These are phyloP conservation scores for Penicillium malachiteum DNA, from an alignment of 495 filamentous ascomycete genomes.

Conservation along the genomic window DNA sequence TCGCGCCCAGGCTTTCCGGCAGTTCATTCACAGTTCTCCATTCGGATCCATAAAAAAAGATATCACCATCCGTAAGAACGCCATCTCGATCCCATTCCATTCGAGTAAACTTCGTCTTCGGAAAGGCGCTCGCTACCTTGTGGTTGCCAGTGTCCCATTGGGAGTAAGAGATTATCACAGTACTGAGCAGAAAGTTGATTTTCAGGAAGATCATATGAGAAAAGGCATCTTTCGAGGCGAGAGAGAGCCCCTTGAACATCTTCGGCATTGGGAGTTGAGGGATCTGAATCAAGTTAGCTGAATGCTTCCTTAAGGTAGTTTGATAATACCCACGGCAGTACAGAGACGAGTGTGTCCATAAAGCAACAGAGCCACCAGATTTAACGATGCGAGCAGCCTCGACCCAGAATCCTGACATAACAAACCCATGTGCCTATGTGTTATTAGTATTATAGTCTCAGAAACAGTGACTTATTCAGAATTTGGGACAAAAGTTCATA, in stretches of 20 bases:
- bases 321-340: slow-evolving; percentile 26
- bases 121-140: slow-evolving; percentile 32
- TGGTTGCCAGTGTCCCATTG: slow-evolving; percentile 40
- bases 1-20: slow-evolving; percentile 29
- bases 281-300: slow-evolving; percentile 23
- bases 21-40: slow-evolving; percentile 16
- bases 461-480: background rate
- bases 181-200: slow-evolving; percentile 34
- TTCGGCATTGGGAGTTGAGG: slow-evolving; percentile 1
- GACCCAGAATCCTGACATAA: slow-evolving; percentile 52
- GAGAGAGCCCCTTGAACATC: slow-evolving; percentile 30
- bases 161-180: slow-evolving; percentile 46
- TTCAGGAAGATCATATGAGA: slow-evolving; percentile 31
- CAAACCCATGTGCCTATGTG: slow-evolving; percentile 55
- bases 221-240: slow-evolving; percentile 29
- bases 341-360: slow-evolving; percentile 39
- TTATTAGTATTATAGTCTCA: background rate
- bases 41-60: slow-evolving; percentile 25
- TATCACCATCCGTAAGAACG: slow-evolving; percentile 16
- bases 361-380: slow-evolving; percentile 51
- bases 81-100: slow-evolving; percentile 39
- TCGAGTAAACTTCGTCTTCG: slow-evolving; percentile 34
- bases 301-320: background rate
- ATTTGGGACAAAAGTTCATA: slow-evolving; percentile 11
- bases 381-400: slow-evolving; percentile 46